A percentile compares a stretch with the other conserved stretches of the same genome.
Conservation (phyloP, 345 rosid genomes). For the Citrus hindsii region DNA sequence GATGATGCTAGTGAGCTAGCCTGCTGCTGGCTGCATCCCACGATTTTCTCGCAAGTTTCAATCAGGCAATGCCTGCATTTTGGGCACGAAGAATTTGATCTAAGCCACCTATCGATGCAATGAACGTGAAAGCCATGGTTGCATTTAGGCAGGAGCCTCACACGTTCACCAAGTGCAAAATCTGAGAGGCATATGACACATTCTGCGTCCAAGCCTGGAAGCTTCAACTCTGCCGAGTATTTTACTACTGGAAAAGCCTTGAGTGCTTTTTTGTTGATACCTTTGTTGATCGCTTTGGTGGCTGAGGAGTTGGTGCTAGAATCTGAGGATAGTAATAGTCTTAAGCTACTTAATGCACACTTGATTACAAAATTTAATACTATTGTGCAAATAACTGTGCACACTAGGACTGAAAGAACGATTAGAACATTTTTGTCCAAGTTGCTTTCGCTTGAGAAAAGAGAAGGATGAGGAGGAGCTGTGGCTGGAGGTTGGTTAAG, state of each 20-base stretch:
- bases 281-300: constrained; percentile 47
- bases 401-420: constrained; percentile 70
- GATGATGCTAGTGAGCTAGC: constrained; percentile 12
- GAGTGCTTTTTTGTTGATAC: constrained; percentile 61
- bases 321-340: not conserved
- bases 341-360: constrained; percentile 56
- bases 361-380: constrained; percentile 59
- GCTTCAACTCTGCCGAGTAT: not conserved
- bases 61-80: constrained; percentile 49
- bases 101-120: constrained; percentile 68
- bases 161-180: not conserved
- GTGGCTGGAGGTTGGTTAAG: constrained; percentile 13
- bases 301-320: constrained; percentile 22
- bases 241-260: constrained; percentile 32
- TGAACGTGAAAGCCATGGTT: constrained; percentile 64
- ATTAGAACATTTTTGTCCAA: constrained; percentile 65
- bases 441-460: constrained; percentile 21
- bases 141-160: constrained; percentile 56
- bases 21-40: constrained; percentile 17
- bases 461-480: constrained; percentile 36
- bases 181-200: constrained; percentile 10
- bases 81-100: constrained; percentile 61
- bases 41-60: constrained; percentile 33
- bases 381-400: constrained; percentile 73
- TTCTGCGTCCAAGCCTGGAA: constrained; percentile 3